Evolutionary conservation across 805 yeast species (phyloP), one percentile per base, ranked within the genome.

Genomic region (Starmerella gropengiesseri): DNA sequence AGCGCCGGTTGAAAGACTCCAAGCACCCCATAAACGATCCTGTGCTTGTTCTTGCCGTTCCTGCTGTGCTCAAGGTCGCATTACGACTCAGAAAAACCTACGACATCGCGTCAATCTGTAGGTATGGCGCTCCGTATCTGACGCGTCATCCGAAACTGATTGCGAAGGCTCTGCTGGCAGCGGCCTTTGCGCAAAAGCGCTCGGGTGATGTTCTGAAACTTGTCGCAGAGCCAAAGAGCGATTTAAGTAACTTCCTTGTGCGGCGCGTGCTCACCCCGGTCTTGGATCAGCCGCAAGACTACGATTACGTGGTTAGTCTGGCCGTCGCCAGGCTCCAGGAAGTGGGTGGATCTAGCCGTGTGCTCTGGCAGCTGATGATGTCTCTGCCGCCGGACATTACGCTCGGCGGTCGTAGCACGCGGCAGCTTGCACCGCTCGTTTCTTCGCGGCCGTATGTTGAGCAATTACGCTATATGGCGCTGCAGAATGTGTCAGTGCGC

Each of bases 391-490:
- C 14, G 2, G 28, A 36, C 12, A 11, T 14, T 1, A 19, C 20
- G 12, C 30, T 49, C 11, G 40, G 41, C 4, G 23, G 28, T 13
- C 30, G 14, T 1, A 39, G 48, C 7, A 25, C 40, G 20, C 13
- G 23, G 6, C 28, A 29, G 3, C 35, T 49, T 17, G 45, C 46
- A 9, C 23, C 20, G 11, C 30, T 44, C 7, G 34, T 58, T 14
- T 43, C 46, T 2, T 22, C 40, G 5, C 49, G 64, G 22, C 62
- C 64, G 1, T 52, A 50, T n/a, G 30, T 55, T 11, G 64, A 60
- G 40, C 62, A 57, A 40, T 40, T 59, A 37, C 41, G 60, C 14
- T 59, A 52, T 40, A 54, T 59, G 60, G 47, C 61, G 1, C 45
- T 59, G 22, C 49, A 53, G 3, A 40, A 43, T 14, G 49, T 53